Conservation (phyloP, 2,329 filamentous ascomycete species). For the Ceratocystis papillata region DNA sequence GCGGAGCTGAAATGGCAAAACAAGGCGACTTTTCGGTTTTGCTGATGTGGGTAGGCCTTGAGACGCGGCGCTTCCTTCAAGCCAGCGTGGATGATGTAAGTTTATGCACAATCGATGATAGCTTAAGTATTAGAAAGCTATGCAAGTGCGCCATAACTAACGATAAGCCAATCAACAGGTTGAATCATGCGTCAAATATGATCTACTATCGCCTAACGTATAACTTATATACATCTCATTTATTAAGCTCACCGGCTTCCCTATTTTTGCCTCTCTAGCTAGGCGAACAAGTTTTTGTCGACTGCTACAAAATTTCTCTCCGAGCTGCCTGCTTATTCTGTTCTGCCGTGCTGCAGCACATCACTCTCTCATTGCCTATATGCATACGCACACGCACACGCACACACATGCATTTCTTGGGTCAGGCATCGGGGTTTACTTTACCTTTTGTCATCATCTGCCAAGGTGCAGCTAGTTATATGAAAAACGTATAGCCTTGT, state of each 20-base stretch:
- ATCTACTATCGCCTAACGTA: constrained; percentile 77
- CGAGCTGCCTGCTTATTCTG: neutral
- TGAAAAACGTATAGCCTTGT: neutral
- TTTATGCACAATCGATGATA: constrained; percentile 26
- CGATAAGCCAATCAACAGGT: constrained; percentile 41
- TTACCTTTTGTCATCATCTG: neutral
- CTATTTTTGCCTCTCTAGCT: neutral
- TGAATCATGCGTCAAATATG: constrained; percentile 82
- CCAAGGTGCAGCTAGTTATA: neutral
- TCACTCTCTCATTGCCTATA: too few species aligned
- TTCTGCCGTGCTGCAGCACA: neutral
- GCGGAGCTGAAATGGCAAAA: constrained; percentile 57
- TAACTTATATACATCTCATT: constrained; percentile 33
- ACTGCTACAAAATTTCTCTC: neutral
- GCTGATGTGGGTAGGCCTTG: constrained; percentile 80
- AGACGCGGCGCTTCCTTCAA: constrained; percentile 79
- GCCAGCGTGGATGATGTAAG: constrained; percentile 78
- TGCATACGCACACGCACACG: neutral
- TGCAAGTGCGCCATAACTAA: neutral
- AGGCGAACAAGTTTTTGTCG: too few species aligned
- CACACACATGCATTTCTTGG: neutral
- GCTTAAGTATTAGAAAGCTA: neutral
- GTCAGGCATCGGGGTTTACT: neutral
- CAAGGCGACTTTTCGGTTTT: constrained; percentile 74
- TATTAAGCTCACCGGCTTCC: neutral